Percentiles rank a stretch among this genome's conserved stretches.
Evolutionary conservation across 1,284 basidiomycete genomes (phyloP).

Genomic region (Ganoderma sp.): DNA sequence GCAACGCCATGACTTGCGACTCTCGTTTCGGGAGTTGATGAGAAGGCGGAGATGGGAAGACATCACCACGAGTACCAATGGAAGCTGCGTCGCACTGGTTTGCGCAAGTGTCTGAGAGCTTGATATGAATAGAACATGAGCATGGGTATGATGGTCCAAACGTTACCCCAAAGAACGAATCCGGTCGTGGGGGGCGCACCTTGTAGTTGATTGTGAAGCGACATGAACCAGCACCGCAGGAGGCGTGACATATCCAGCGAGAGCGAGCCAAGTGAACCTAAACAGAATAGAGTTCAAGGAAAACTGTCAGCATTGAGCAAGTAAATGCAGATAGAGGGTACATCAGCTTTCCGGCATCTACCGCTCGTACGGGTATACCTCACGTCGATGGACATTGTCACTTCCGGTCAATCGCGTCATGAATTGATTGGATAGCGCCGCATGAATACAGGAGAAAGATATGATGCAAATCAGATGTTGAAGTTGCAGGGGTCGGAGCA

Average conservation of each 20-base stretch:
- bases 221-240: not conserved
- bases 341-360: not conserved
- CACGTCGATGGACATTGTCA: not conserved
- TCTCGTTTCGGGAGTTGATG: constrained; percentile 4
- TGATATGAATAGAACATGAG: constrained; percentile 28
- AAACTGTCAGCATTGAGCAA: not conserved
- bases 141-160: constrained; percentile 5
- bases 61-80: constrained; percentile 21
- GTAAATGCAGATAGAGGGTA: not conserved
- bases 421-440: not conserved
- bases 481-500: not conserved
- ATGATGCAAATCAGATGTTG: not conserved
- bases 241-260: not conserved
- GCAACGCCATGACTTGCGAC: not conserved
- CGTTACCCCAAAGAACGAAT: constrained; percentile 13
- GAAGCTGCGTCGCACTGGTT: constrained; percentile 23
- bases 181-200: constrained; percentile 7
- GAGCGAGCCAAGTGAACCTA: constrained; percentile 3
- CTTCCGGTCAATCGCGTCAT: not conserved
- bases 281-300: not conserved
- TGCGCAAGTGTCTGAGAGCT: constrained; percentile 12
- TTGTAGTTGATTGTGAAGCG: not conserved
- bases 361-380: not conserved
- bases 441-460: no score
- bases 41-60: constrained; percentile 22